These are phyloP conservation scores for Neurospora hispaniola DNA, from an alignment of 495 filamentous ascomycete genomes.

Conservation along the genomic window DNA sequence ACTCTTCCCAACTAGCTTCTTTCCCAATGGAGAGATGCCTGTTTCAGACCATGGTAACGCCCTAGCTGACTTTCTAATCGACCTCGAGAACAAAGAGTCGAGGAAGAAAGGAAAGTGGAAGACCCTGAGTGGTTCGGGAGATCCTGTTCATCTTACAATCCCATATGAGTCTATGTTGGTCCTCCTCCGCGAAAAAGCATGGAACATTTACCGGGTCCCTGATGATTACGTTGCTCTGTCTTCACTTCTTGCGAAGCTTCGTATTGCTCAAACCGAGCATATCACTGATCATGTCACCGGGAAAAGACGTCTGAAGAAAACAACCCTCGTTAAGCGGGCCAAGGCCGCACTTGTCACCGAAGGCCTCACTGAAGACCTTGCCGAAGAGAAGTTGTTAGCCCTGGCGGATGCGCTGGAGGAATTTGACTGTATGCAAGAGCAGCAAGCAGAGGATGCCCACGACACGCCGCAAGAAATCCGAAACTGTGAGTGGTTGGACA, in stretches of 20 bases:
- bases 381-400: background rate
- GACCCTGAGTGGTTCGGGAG: background rate
- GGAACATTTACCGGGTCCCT: conserved; percentile 21
- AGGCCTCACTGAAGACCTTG: background rate
- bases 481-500: conserved; percentile 9
- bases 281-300: conserved; percentile 19
- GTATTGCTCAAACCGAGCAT: conserved; percentile 18
- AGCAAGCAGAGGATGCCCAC: background rate
- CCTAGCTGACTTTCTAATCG: background rate
- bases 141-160: background rate
- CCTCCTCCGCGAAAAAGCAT: conserved; percentile 9
- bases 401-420: background rate
- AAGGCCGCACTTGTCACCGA: background rate
- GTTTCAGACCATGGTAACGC: conserved; percentile 19
- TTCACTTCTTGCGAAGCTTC: conserved; percentile 11
- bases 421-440: background rate
- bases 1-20: conserved; percentile 14
- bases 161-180: background rate
- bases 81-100: background rate
- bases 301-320: conserved; percentile 16
- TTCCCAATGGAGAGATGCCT: conserved; percentile 21
- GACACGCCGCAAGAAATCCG: background rate
- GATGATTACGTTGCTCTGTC: conserved; percentile 17
- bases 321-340: conserved; percentile 22
- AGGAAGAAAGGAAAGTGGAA: background rate